Conservation (phyloP, 495 filamentous ascomycete genomes). For the Aspergillus mulundensis region DNA sequence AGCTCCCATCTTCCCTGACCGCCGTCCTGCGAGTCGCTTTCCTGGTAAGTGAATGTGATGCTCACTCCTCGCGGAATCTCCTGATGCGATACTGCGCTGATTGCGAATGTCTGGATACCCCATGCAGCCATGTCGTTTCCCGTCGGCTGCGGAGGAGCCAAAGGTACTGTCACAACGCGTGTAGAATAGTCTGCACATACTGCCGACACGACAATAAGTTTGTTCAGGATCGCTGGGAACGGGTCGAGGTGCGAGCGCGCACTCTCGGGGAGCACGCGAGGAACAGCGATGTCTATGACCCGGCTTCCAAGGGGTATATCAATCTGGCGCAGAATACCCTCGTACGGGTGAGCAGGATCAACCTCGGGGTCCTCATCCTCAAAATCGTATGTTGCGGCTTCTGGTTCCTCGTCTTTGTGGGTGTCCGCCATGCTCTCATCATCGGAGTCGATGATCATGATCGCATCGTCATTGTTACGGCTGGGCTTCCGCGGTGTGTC, state of each 20-base stretch:
- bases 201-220: conserved; percentile 65
- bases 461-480: conserved; percentile 48
- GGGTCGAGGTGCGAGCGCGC: conserved; percentile 48
- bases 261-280: conserved; percentile 48
- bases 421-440: conserved; percentile 56
- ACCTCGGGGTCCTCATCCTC: conserved; percentile 57
- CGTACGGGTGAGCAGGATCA: conserved; percentile 50
- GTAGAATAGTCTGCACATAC: conserved; percentile 67
- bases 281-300: conserved; percentile 56
- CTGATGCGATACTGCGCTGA: conserved; percentile 52
- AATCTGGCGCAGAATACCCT: conserved; percentile 58
- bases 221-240: conserved; percentile 55
- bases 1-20: conserved; percentile 45
- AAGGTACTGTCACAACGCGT: conserved; percentile 66
- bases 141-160: conserved; percentile 64
- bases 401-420: conserved; percentile 17
- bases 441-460: conserved; percentile 80
- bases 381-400: conserved; percentile 48
- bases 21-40: conserved; percentile 22
- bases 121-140: conserved; percentile 41
- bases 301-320: conserved; percentile 64
- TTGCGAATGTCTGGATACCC: conserved; percentile 55
- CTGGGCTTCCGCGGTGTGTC: conserved; percentile 30
- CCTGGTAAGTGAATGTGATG: conserved; percentile 58
- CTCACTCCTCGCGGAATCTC: conserved; percentile 62